Base-by-base conservation (phyloP, 2,329 filamentous ascomycete species). In the Cladosporium sp. region DNA sequence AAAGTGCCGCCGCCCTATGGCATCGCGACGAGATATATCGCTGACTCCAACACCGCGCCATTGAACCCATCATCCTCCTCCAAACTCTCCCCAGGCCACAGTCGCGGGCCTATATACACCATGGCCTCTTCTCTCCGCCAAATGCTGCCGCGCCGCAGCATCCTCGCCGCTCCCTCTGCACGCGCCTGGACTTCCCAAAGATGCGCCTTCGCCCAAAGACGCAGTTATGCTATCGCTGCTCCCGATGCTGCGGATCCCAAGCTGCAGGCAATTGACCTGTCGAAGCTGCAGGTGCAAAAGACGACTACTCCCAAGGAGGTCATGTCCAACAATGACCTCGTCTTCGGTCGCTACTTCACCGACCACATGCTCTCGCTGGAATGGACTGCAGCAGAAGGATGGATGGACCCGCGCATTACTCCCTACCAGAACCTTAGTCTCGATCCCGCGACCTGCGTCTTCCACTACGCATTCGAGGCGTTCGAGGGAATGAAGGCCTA, bases 401-500 rank as follows among this genome's bases (percentile, higher is more conserved):
- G 95, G 95, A 82, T 90, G 51, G 81, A 88, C 15, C 92, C 94
- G 66, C 85, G 87, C 71, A 98, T 99, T 77, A 89, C 87, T 21
- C 95, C 95, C 24, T 98, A 98, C 84, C 93, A 97, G 81, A 97
- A 97, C 82, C 91, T 99, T 73, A 94, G 92, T 55, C 90, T 99
- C 74, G 95, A 98, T 79, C 95, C 95, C 30, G 92, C 95, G 52
- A 95, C 92, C 38, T 98, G 93, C 82, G 95, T 98, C 69, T 94
- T 99, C 82, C 95, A 99, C 86, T 99, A 99, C 81, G 95, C 92
- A 59, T 98, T 98, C 77, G 92, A 96, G 80, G 95, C 91, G 79
- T 99, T 99, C 80, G 95, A 99, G 84, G 95, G 95, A 73, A 97
- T 98, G 93, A 99, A 99, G 84, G 95, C 95, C 67, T 99, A 99